A percentile compares a stretch with the other conserved stretches of the same genome.
These are phyloP conservation scores for Phytophthora uliginosa DNA, from an alignment of 352 stramenopile species.

Conservation along the genomic window DNA sequence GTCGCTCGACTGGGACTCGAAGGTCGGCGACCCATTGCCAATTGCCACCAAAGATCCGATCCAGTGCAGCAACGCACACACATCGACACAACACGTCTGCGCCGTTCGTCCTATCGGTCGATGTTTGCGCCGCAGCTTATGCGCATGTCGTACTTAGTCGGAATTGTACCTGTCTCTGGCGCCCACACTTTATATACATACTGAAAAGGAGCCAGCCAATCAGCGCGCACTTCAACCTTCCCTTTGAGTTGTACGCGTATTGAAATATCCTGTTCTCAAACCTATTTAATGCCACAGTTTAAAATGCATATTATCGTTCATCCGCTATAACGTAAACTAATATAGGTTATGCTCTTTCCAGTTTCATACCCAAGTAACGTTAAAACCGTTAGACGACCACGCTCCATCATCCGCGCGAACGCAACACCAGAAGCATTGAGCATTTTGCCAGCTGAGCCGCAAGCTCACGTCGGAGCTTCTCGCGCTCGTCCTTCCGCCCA, in stretches of 20 bases:
- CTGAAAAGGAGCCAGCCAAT: slow-evolving; percentile 24
- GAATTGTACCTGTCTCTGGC: slow-evolving; percentile 2
- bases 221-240: slow-evolving; percentile 11
- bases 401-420: slow-evolving; percentile 13
- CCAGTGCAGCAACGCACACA: not conserved
- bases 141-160: slow-evolving; percentile 13
- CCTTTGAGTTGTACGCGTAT: not conserved
- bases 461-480: not conserved
- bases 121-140: slow-evolving; percentile 23
- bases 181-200: too few relatives aligned
- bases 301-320: not conserved
- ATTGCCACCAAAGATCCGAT: slow-evolving; percentile 16
- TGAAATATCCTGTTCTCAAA: not conserved
- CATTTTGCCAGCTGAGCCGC: slow-evolving; percentile 19
- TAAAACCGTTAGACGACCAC: slow-evolving; percentile 20
- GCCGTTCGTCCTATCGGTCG: slow-evolving; percentile 4
- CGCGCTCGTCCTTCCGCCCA: not conserved
- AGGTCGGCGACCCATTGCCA: slow-evolving; percentile 3
- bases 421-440: slow-evolving; percentile 15
- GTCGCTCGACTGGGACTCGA: slow-evolving; percentile 14
- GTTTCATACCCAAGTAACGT: not conserved
- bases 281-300: not conserved
- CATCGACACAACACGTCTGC: not conserved
- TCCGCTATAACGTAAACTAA: not conserved
- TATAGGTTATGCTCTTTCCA: not conserved